Conservation (phyloP, 495 filamentous ascomycete genomes). For the Halenospora varia region DNA sequence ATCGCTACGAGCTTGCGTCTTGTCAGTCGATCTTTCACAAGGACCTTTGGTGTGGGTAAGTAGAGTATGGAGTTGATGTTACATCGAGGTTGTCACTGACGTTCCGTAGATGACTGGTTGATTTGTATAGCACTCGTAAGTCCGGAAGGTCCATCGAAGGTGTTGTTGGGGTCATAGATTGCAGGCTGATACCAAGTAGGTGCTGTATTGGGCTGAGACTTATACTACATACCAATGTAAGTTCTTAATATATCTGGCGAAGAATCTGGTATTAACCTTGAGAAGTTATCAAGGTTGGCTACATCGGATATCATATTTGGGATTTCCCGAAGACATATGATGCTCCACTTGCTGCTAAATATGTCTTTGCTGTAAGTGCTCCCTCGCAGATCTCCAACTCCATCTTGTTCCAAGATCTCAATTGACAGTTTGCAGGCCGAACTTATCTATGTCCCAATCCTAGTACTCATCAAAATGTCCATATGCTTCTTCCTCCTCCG, state of each 20-base stretch:
- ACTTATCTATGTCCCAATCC: slow-evolving; percentile 47
- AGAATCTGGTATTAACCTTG: background rate
- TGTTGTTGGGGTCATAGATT: too few relatives aligned
- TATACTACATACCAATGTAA: background rate
- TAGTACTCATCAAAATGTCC: slow-evolving; percentile 48
- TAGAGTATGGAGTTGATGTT: background rate
- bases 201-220: background rate
- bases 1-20: background rate
- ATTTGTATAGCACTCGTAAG: background rate
- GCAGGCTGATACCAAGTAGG: background rate
- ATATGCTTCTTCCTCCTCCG: slow-evolving; percentile 49
- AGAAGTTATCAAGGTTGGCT: background rate
- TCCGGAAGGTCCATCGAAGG: too few relatives aligned
- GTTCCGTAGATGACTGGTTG: background rate
- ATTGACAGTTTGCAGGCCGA: slow-evolving; percentile 9
- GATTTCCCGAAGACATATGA: background rate
- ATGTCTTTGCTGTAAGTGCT: background rate
- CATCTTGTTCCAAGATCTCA: background rate
- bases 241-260: background rate
- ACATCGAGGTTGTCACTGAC: background rate
- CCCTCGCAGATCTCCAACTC: background rate
- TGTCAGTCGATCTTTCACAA: background rate
- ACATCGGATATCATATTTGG: background rate
- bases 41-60: background rate
- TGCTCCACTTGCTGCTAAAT: background rate